Percentiles rank a stretch among this genome's conserved stretches.
These are phyloP conservation scores for Astrothelium subdiscretum DNA, from an alignment of 495 filamentous ascomycete genomes.

Conservation along the genomic window DNA sequence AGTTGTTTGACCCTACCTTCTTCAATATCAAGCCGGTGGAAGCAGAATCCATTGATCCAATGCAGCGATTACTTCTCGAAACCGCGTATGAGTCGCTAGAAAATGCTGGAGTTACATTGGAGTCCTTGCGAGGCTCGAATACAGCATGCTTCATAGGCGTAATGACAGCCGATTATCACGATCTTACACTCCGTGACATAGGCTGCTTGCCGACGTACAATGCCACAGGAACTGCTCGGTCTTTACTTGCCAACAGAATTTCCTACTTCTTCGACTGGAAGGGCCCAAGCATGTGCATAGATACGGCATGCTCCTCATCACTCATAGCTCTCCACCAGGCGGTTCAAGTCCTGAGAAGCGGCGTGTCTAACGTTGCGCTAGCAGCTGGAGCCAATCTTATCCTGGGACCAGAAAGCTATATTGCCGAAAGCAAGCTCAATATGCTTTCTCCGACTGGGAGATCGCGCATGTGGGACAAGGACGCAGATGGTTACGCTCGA, in stretches of 20 bases:
- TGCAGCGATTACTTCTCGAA: constrained; percentile 1
- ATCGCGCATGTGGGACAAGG: constrained; percentile 1
- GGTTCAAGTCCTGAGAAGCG: constrained; percentile 33
- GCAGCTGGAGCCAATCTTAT: constrained; percentile 30
- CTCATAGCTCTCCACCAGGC: constrained; percentile 37
- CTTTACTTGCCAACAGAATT: constrained; percentile 1
- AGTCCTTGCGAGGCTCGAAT: background rate
- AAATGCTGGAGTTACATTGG: background rate
- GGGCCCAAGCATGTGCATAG: constrained; percentile 12
- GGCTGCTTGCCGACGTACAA: background rate
- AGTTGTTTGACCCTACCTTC: background rate
- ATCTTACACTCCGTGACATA: background rate
- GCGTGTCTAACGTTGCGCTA: constrained; percentile 31
- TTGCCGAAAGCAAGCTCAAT: constrained; percentile 15
- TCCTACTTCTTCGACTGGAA: constrained; percentile 6
- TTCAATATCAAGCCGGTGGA: constrained; percentile 4
- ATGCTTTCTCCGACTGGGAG: background rate
- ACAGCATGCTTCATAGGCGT: background rate
- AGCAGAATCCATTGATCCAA: constrained; percentile 4
- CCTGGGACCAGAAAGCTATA: constrained; percentile 18
- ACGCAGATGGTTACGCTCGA: background rate
- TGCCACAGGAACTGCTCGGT: constrained; percentile 1
- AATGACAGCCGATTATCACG: background rate
- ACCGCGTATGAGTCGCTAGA: constrained; percentile 1
- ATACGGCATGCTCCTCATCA: constrained; percentile 30